Percentiles rank a stretch among this genome's conserved stretches.
Evolutionary conservation across 441 rosid species (phyloP).

Genomic region (Bruguiera hainesii): DNA sequence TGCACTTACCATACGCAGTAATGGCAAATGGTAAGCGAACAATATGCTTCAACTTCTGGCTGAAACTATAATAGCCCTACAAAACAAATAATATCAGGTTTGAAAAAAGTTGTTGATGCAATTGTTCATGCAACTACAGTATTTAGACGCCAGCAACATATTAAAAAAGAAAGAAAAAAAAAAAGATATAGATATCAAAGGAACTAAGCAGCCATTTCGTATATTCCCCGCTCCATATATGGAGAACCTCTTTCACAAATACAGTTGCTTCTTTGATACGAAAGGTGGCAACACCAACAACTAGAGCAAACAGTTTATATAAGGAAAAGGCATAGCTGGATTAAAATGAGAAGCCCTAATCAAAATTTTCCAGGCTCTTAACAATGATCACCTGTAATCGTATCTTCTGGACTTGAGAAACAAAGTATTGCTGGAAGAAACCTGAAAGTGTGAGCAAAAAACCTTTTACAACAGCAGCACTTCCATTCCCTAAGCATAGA

Average conservation of each 20-base stretch:
- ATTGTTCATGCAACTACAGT: too few relatives aligned
- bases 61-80: constrained; percentile 96
- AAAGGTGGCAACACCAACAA: constrained; percentile 1
- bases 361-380: not conserved
- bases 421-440: constrained; percentile 80
- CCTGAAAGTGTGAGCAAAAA: constrained; percentile 44
- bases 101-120: not conserved
- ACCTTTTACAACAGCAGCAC: not conserved
- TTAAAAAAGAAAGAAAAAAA: not conserved
- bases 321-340: not conserved
- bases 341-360: not conserved
- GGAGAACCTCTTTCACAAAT: not conserved
- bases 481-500: not conserved
- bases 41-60: constrained; percentile 95
- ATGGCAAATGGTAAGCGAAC: constrained; percentile 91
- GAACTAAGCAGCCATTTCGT: not conserved
- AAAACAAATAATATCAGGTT: constrained; percentile 18
- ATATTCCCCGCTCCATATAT: not conserved
- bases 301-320: not conserved
- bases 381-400: constrained; percentile 68
- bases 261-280: not conserved
- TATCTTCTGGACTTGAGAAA: constrained; percentile 89
- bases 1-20: constrained; percentile 69
- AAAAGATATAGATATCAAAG: constrained; percentile 2
- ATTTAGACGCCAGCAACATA: constrained; percentile 2